Evolutionary conservation across 1,139 yeast species (phyloP).

Genomic region (Candida neerlandica): DNA sequence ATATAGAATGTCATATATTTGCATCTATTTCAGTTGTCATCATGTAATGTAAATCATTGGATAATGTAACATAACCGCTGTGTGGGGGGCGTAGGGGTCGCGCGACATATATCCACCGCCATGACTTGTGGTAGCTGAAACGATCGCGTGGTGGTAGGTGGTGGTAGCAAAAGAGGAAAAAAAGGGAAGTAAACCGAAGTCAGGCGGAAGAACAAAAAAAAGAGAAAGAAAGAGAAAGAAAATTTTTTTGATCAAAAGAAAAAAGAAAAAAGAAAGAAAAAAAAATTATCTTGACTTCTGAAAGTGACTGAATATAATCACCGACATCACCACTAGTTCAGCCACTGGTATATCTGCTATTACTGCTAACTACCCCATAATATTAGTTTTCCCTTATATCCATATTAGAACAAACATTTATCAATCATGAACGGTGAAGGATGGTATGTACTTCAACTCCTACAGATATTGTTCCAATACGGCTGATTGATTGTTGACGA

Average conservation of each 20-base stretch:
- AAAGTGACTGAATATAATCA: neutral
- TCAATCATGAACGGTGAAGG: constrained; percentile 16
- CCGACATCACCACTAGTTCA: neutral
- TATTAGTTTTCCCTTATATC: no score
- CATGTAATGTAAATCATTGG: neutral
- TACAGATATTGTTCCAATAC: neutral
- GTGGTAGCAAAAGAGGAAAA: no score
- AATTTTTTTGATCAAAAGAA: neutral
- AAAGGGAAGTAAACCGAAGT: constrained; percentile 22
- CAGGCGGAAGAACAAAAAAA: no score
- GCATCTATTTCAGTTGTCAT: neutral
- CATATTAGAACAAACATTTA: neutral
- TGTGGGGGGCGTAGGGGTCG: neutral
- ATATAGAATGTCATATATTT: neutral
- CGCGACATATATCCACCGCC: no score
- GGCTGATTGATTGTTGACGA: neutral
- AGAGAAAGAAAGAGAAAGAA: constrained; percentile 4
- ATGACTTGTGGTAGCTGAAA: no score
- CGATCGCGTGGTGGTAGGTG: no score
- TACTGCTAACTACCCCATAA: neutral
- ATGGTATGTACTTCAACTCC: constrained; percentile 11
- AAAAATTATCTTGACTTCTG: neutral
- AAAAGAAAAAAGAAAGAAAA: neutral
- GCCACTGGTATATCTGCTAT: neutral
- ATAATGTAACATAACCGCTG: neutral